Evolutionary conservation across 345 rosid species (phyloP).

Genomic region (Arabidopsis arenosa): DNA sequence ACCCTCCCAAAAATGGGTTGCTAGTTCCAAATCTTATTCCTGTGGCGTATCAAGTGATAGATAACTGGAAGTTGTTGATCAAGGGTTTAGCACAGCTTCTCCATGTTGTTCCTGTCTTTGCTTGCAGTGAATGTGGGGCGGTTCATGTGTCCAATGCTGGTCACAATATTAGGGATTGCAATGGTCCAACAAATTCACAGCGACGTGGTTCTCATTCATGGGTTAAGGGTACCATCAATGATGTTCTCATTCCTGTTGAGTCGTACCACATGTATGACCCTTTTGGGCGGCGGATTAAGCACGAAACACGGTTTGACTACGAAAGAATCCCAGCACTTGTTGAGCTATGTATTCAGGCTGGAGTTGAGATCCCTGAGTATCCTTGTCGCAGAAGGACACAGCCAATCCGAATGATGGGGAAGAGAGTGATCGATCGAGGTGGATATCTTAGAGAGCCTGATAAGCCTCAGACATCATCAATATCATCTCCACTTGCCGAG

Average conservation of each 20-base stretch:
- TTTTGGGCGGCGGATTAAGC: conserved; percentile 75
- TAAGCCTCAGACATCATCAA: conserved; percentile 51
- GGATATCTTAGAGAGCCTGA: conserved; percentile 67
- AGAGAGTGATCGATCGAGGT: conserved; percentile 71
- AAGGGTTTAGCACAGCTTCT: conserved; percentile 80
- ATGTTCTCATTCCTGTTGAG: conserved; percentile 79
- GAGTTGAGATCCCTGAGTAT: conserved; percentile 80
- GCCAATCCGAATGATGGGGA: conserved; percentile 79
- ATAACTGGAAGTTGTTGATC: conserved; percentile 82
- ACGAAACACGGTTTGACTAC: conserved; percentile 77
- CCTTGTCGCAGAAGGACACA: conserved; percentile 80
- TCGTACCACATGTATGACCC: conserved; percentile 90
- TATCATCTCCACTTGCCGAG: conserved; percentile 57
- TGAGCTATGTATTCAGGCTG: conserved; percentile 91
- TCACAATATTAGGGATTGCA: conserved; percentile 67
- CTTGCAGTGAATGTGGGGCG: conserved; percentile 86
- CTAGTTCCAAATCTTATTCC: conserved; percentile 78
- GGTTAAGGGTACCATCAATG: conserved; percentile 77
- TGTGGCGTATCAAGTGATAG: conserved; percentile 69
- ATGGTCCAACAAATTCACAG: conserved; percentile 50
- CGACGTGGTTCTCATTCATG: conserved; percentile 70
- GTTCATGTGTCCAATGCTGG: conserved; percentile 78
- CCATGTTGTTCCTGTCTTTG: conserved; percentile 73
- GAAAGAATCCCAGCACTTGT: conserved; percentile 89
- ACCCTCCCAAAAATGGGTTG: conserved; percentile 85